Conservation (phyloP, 306 rosid species). For the Lathyrus tuberosus region DNA sequence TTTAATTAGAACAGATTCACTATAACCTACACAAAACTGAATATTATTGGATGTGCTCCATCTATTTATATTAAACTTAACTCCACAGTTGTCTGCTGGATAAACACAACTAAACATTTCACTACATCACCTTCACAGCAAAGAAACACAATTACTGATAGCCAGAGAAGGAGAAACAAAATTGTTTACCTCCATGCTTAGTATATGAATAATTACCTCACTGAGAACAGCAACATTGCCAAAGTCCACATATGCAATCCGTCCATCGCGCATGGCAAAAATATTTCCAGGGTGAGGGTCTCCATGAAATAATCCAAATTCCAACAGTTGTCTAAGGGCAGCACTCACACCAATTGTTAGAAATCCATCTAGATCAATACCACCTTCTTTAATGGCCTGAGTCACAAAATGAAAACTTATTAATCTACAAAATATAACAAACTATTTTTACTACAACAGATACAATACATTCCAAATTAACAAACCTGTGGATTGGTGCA, state of each 20-base stretch:
- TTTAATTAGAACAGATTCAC: not conserved
- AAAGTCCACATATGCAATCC: constrained; percentile 97
- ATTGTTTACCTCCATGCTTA: constrained; percentile 9
- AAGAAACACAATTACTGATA: constrained; percentile 12
- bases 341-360: constrained; percentile 98
- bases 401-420: constrained; percentile 42
- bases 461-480: constrained; percentile 29
- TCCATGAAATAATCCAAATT: constrained; percentile 97
- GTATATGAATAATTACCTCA: constrained; percentile 65
- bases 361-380: constrained; percentile 85
- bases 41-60: not conserved
- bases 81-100: constrained; percentile 13
- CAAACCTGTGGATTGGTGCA: constrained; percentile 94
- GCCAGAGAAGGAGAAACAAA: constrained; percentile 4
- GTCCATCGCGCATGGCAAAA: constrained; percentile 98
- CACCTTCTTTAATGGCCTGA: constrained; percentile 90
- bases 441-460: constrained; percentile 22
- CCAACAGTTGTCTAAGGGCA: constrained; percentile 90
- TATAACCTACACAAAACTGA: not conserved
- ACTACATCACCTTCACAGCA: constrained; percentile 22
- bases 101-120: constrained; percentile 19
- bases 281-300: constrained; percentile 99
- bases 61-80: constrained; percentile 9
- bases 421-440: constrained; percentile 28
- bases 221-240: constrained; percentile 99